Conservation (phyloP, 1,284 basidiomycete species). For the Exobasidium cylindrosporum region DNA sequence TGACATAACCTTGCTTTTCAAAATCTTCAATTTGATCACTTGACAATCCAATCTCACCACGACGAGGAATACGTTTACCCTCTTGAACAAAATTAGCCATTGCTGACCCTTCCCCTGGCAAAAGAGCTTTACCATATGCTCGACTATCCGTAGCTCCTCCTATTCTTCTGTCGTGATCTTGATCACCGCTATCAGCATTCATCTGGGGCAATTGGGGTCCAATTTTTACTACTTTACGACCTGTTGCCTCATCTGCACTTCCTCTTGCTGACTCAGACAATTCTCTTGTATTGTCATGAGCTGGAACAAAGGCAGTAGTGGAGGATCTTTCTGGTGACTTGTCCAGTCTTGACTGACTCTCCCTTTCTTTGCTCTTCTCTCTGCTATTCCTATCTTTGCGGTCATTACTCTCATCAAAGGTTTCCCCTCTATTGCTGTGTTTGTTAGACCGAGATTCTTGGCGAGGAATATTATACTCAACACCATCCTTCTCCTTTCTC, state of each 20-base stretch:
- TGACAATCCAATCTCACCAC: slow-evolving; percentile 94
- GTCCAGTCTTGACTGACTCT: not conserved
- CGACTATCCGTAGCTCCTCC: slow-evolving; percentile 25
- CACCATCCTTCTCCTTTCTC: slow-evolving; percentile 14
- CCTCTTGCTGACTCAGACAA: not conserved
- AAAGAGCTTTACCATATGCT: slow-evolving; percentile 72
- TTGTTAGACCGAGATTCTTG: not conserved
- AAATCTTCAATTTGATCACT: slow-evolving; percentile 79
- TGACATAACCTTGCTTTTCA: slow-evolving; percentile 91
- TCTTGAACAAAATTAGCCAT: slow-evolving; percentile 93
- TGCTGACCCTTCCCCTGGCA: slow-evolving; percentile 90
- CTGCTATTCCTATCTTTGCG: not conserved
- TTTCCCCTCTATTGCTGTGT: not conserved
- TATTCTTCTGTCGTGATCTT: not conserved
- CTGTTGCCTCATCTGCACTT: slow-evolving; percentile 9
- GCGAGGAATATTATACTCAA: no score
- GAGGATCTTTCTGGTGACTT: not conserved
- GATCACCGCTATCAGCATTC: slow-evolving; percentile 1
- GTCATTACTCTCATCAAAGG: not conserved
- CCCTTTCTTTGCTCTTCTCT: slow-evolving; percentile 1
- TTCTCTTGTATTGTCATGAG: not conserved
- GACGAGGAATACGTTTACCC: slow-evolving; percentile 87
- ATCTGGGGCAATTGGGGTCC: slow-evolving; percentile 17
- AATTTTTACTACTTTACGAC: slow-evolving; percentile 12
- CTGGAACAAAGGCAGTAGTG: not conserved